These are phyloP conservation scores for Phytophthora sp. DNA, from an alignment of 352 stramenopile genomes.

Conservation along the genomic window DNA sequence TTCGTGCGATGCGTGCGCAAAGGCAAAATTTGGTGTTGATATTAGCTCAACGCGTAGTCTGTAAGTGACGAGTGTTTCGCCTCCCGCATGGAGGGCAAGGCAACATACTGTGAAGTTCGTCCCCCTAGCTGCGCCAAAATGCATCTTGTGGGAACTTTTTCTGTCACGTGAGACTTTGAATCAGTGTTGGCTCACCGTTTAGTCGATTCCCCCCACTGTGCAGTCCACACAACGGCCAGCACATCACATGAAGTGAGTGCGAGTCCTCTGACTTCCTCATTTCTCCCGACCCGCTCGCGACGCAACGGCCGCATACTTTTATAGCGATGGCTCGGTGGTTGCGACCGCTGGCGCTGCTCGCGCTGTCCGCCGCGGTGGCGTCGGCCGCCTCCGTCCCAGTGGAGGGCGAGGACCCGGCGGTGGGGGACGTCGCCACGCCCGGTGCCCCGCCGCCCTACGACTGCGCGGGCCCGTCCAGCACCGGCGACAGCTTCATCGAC, in stretches of 20 bases:
- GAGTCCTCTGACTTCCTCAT: conserved; percentile 11
- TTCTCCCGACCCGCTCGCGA: conserved; percentile 5
- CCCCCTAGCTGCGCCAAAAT: too few species aligned
- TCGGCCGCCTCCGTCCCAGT: not conserved
- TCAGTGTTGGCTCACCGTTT: conserved; percentile 29
- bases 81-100: too few species aligned
- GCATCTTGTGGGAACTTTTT: too few species aligned
- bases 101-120: too few species aligned
- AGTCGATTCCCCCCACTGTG: conserved; percentile 34
- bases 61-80: too few species aligned
- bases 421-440: not conserved
- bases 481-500: conserved; percentile 58
- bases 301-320: not conserved
- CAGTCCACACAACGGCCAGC: not conserved
- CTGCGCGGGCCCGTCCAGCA: conserved; percentile 32
- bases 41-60: too few species aligned
- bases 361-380: conserved; percentile 7
- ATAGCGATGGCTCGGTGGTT: conserved; percentile 23
- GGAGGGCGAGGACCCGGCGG: not conserved
- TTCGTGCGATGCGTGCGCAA: too few species aligned
- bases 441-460: conserved; percentile 23
- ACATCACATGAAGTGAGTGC: conserved; percentile 3
- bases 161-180: conserved; percentile 22
- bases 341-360: conserved; percentile 16
- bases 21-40: too few species aligned